A percentile compares a stretch with the other conserved stretches of the same genome.
Conservation (phyloP, 2,329 filamentous ascomycete species). For the Aureobasidium sp. region DNA sequence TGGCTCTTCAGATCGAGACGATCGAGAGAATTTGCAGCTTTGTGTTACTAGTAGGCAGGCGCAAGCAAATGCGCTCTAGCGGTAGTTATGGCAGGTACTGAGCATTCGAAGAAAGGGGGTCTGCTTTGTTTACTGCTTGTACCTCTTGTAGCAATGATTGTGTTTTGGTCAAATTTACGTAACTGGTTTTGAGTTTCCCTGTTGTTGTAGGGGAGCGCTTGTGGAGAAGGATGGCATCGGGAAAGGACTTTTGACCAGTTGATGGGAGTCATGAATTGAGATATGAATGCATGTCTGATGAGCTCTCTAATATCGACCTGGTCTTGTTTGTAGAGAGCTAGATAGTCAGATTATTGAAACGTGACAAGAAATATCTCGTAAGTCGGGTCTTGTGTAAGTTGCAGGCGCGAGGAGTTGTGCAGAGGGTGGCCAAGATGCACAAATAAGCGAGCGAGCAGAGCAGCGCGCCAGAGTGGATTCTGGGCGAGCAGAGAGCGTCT, state of each 20-base stretch:
- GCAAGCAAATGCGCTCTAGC: neutral
- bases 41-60: neutral
- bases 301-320: neutral
- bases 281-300: neutral
- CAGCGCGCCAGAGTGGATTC: neutral
- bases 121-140: slow-evolving; percentile 2
- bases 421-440: neutral
- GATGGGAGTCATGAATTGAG: neutral
- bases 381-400: neutral
- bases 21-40: slow-evolving; percentile 7
- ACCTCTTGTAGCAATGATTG: neutral
- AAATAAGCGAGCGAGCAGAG: neutral
- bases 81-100: neutral
- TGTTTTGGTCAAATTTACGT: neutral
- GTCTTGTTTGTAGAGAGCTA: neutral
- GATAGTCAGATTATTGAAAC: neutral
- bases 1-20: slow-evolving; percentile 1
- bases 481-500: neutral
- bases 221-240: slow-evolving; percentile 4
- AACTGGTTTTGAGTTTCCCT: no score
- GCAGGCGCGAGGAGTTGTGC: neutral
- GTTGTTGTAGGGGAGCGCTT: neutral
- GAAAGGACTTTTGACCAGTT: slow-evolving; percentile 12
- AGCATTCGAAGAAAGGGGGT: neutral
- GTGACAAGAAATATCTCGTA: neutral